phyloP scores from a whole-genome alignment of 345 rosid species.

The Bruguiera sexangula region DNA sequence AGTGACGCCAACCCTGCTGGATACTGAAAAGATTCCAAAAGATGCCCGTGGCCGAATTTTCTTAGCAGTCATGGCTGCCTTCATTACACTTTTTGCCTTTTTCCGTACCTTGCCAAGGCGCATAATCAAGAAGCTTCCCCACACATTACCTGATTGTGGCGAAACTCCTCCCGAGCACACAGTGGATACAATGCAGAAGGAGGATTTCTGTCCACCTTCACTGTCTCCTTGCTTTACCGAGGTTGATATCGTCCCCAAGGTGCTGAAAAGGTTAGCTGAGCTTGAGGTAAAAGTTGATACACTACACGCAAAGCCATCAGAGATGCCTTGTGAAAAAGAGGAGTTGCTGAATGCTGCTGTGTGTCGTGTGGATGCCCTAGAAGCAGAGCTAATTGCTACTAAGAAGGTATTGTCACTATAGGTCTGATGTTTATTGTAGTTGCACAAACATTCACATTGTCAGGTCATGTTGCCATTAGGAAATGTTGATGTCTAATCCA shows the following conservation, averaged over 20 bases:
- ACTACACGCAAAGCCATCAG: conserved; percentile 81
- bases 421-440: neutral
- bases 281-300: conserved; percentile 85
- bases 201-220: conserved; percentile 58
- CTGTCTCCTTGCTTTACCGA: conserved; percentile 45
- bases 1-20: conserved; percentile 40
- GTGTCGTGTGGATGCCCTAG: conserved; percentile 94
- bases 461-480: neutral
- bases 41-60: conserved; percentile 48
- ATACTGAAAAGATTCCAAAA: conserved; percentile 47
- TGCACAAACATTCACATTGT: neutral
- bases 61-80: conserved; percentile 49
- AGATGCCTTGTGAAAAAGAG: conserved; percentile 97
- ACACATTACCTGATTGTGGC: conserved; percentile 25
- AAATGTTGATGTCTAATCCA: neutral
- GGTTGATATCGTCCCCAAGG: conserved; percentile 60
- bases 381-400: conserved; percentile 98
- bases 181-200: conserved; percentile 30
- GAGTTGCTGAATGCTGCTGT: conserved; percentile 95
- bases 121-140: conserved; percentile 50
- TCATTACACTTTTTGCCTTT: conserved; percentile 53
- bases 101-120: conserved; percentile 43
- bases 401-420: conserved; percentile 59
- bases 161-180: conserved; percentile 37
- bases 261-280: conserved; percentile 73